phyloP scores from a whole-genome alignment of 192 early-diverging fungal species.

The Chytriomyces confervae region DNA sequence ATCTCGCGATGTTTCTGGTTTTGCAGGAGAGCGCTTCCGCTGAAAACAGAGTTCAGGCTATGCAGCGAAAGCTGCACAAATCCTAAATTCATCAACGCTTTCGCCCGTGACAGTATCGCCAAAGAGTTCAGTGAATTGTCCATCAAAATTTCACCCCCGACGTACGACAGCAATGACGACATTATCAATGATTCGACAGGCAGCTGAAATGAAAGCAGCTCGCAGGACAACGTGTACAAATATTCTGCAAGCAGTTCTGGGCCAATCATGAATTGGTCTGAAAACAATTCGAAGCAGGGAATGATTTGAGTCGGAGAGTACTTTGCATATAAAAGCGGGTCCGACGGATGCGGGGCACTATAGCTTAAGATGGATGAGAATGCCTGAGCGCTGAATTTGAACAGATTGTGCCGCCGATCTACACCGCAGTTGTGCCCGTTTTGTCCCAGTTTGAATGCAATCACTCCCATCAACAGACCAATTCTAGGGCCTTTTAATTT shows the following conservation, averaged over 20 bases:
- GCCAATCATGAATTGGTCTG: constrained; percentile 17
- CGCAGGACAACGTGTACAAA: background rate
- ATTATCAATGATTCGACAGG: constrained; percentile 13
- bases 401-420: background rate
- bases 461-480: background rate
- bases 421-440: background rate
- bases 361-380: constrained; percentile 2
- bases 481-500: background rate
- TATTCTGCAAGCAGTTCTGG: background rate
- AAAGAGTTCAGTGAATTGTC: constrained; percentile 12
- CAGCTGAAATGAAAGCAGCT: background rate
- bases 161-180: background rate
- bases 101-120: background rate
- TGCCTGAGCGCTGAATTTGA: background rate
- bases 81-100: constrained; percentile 17
- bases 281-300: constrained; percentile 4
- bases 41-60: constrained; percentile 1
- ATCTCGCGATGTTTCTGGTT: background rate
- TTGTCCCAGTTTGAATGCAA: background rate
- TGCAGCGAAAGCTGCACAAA: constrained; percentile 7
- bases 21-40: constrained; percentile 2
- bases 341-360: constrained; percentile 3
- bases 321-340: constrained; percentile 9
- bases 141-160: constrained; percentile 19
- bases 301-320: constrained; percentile 7